phyloP scores from a whole-genome alignment of 257 asterid genomes.

The Voacanga thouarsii region DNA sequence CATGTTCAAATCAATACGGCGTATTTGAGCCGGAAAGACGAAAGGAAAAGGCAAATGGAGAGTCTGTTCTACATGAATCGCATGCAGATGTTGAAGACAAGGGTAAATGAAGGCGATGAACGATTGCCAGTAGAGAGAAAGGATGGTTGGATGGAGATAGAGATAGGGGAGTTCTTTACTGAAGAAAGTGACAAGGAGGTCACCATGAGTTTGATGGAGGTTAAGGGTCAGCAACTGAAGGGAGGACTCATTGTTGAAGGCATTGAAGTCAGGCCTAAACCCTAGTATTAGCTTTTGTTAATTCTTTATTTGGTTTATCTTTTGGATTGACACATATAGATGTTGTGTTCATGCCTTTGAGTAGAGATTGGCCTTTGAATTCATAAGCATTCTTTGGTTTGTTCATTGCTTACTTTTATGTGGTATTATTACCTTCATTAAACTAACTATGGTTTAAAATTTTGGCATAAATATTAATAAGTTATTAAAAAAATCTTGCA shows the following conservation, averaged over 20 bases:
- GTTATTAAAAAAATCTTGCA: no score
- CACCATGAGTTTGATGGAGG: conserved; percentile 49
- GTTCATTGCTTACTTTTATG: no score
- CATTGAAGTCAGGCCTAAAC: conserved; percentile 64
- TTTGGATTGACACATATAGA: neutral
- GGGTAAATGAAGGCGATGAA: conserved; percentile 20
- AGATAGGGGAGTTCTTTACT: conserved; percentile 29
- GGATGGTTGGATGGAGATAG: conserved; percentile 42
- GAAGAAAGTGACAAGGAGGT: conserved; percentile 29
- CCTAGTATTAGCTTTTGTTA: neutral
- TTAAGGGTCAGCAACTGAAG: conserved; percentile 58
- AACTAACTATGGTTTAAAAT: no score
- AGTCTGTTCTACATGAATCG: conserved; percentile 25
- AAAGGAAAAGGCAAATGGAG: conserved; percentile 18
- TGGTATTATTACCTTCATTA: no score
- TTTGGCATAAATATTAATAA: no score
- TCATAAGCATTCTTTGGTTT: no score
- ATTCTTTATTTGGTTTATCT: neutral
- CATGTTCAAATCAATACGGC: conserved; percentile 13
- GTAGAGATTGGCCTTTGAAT: no score
- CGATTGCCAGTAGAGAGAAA: conserved; percentile 19
- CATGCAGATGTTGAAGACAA: conserved; percentile 15
- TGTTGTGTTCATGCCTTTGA: no score
- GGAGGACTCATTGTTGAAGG: conserved; percentile 72
- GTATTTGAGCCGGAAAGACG: conserved; percentile 18